Evolutionary conservation across 192 early-diverging fungal genomes (phyloP), one percentile per base, ranked within the genome.

Genomic region (Coemansia sp.): DNA sequence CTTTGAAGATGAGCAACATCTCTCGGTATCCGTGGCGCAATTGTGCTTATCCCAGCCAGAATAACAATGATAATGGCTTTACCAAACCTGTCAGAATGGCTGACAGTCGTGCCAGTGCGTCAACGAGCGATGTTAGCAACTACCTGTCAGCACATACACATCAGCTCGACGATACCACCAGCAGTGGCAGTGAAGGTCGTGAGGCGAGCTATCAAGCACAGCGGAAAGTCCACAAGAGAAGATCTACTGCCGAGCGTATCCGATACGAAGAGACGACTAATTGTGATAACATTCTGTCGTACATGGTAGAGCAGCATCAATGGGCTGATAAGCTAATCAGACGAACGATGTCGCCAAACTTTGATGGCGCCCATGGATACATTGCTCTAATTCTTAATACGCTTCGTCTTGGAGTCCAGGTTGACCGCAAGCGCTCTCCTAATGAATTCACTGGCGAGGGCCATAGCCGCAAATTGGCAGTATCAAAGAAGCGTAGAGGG

Each of bases 361-460:
- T 74, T 76, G 72, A 74, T 53, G 81, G 81, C 17, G 72, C 76
- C 2, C 71, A 75, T 25, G 81, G 81, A 5, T 83, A 72, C 49
- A 77, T 78, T n/a, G 65, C 70, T 25, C 73, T 83, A 42, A 77
- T 83, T 19, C 73, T 83, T 38, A 83, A 83, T 42, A 83, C 81
- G 41, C 81, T 83, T 14, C 75, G 81, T 19, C 58, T 83, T 25
- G 81, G 72, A 9, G 69, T 75, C 46, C 81, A 83, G 58, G 67
- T 63, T 14, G 79, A 82, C 46, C 79, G 79, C 48, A 41, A 71
- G 40, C 72, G 73, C 37, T 19, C 43, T 14, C 5, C 43, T 20
- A 25, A 55, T 13, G 61, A 67, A 7, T 22, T 53, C 17, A 10
- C 50, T 12, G 19, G 20, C 20, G 50, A 53, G 20, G 11, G 19